Conservation (phyloP, 129 eudicot species). For the Apium graveolens region DNA sequence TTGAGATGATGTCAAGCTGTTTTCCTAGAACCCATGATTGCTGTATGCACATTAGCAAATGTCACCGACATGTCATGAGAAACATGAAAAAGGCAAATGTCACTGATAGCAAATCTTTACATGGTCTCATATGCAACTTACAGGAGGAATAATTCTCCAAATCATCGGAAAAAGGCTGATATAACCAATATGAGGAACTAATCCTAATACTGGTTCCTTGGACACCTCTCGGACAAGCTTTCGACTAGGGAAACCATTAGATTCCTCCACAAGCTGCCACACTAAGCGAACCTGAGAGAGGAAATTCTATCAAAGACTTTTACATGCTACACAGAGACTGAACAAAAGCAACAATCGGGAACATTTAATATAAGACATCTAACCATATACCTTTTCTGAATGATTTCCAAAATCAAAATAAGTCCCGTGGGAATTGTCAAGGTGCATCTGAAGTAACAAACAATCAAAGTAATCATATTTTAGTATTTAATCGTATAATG, state of each 20-base stretch:
- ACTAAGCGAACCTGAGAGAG: conserved; percentile 68
- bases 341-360: neutral
- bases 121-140: conserved; percentile 39
- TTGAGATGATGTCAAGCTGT: conserved; percentile 86
- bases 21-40: conserved; percentile 71
- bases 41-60: conserved; percentile 27
- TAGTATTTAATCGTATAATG: neutral
- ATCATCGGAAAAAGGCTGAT: conserved; percentile 96
- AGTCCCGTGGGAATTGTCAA: conserved; percentile 58
- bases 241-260: conserved; percentile 41
- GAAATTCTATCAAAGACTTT: neutral
- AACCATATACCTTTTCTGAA: conserved; percentile 68
- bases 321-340: neutral
- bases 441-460: conserved; percentile 65
- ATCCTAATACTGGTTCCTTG: conserved; percentile 59
- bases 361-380: neutral
- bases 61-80: neutral
- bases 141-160: conserved; percentile 78
- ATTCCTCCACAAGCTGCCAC: conserved; percentile 43
- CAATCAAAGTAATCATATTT: neutral
- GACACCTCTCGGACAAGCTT: conserved; percentile 79
- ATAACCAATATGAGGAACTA: conserved; percentile 96
- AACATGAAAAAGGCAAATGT: neutral
- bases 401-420: conserved; percentile 94
- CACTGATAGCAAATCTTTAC: neutral